Percentiles rank a stretch among this genome's conserved stretches.
phyloP scores from a whole-genome alignment of 2,329 filamentous ascomycete genomes.

The Colletotrichum horii region DNA sequence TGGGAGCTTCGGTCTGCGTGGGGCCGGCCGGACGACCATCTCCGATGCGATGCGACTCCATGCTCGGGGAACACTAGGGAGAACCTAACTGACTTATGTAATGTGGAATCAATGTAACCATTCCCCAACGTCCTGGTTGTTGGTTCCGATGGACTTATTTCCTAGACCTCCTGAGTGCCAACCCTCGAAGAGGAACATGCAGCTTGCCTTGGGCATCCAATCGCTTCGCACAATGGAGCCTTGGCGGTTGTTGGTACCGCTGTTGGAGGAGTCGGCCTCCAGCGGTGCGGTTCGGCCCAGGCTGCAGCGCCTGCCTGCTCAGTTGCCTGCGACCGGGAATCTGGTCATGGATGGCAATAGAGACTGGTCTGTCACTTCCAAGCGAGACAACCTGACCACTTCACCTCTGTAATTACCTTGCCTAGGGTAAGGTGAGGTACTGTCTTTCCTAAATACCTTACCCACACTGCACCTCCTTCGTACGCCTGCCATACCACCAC shows the following conservation, averaged over 20 bases:
- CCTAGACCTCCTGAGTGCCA: neutral
- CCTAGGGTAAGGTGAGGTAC: neutral
- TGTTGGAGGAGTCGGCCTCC: neutral
- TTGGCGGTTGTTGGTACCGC: neutral
- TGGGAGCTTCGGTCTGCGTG: neutral
- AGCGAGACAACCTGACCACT: neutral
- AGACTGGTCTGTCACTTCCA: neutral
- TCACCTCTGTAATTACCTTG: neutral
- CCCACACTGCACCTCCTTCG: neutral
- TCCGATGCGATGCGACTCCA: neutral
- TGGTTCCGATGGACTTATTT: neutral
- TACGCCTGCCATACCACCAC: neutral
- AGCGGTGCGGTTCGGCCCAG: neutral
- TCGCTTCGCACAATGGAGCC: neutral
- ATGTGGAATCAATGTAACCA: neutral
- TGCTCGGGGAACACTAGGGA: neutral
- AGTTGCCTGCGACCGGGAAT: neutral
- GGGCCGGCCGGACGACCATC: neutral
- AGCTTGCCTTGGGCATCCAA: neutral
- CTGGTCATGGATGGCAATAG: neutral
- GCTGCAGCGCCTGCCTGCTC: neutral
- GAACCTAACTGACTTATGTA: neutral
- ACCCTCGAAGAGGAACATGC: neutral
- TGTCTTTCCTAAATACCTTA: neutral
- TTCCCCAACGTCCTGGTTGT: neutral